Conservation (phyloP, 371 early-diverging fungal species). For the Blakeslea trispora region DNA sequence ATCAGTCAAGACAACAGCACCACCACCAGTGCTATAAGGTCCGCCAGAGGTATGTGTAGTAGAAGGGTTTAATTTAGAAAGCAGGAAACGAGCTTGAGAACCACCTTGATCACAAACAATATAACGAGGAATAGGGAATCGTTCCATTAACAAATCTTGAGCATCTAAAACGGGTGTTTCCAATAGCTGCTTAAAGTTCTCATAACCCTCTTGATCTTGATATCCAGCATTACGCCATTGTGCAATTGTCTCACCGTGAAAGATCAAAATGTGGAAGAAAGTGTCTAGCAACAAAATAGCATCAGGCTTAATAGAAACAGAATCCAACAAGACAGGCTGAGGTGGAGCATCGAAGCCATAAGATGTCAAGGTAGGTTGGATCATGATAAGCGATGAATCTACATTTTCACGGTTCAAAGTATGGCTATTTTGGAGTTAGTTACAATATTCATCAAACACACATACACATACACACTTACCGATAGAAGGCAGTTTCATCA, state of each 20-base stretch:
- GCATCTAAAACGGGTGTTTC: constrained; percentile 92
- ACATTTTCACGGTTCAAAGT: constrained; percentile 94
- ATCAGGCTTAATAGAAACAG: constrained; percentile 96
- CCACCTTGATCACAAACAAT: constrained; percentile 97
- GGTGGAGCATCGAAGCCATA: constrained; percentile 92
- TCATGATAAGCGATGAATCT: constrained; percentile 97
- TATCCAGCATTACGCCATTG: constrained; percentile 71
- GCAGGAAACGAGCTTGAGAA: constrained; percentile 99
- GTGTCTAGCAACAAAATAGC: constrained; percentile 97
- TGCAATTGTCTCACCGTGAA: constrained; percentile 55
- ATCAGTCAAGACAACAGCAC: constrained; percentile 94
- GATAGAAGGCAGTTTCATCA: constrained; percentile 98
- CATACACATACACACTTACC: not conserved
- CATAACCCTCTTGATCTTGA: constrained; percentile 53
- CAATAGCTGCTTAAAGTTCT: constrained; percentile 90
- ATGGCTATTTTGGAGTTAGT: constrained; percentile 62
- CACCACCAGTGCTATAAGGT: constrained; percentile 66
- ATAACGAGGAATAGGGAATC: constrained; percentile 99
- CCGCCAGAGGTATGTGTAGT: constrained; percentile 85
- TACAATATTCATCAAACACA: too few species aligned
- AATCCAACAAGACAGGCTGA: constrained; percentile 96
- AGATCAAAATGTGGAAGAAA: constrained; percentile 62
- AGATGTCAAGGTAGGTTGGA: constrained; percentile 97
- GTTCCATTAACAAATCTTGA: constrained; percentile 86
- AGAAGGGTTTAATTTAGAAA: constrained; percentile 99